phyloP scores from a whole-genome alignment of 257 asterid genomes.

The Solanum appendiculatum region DNA sequence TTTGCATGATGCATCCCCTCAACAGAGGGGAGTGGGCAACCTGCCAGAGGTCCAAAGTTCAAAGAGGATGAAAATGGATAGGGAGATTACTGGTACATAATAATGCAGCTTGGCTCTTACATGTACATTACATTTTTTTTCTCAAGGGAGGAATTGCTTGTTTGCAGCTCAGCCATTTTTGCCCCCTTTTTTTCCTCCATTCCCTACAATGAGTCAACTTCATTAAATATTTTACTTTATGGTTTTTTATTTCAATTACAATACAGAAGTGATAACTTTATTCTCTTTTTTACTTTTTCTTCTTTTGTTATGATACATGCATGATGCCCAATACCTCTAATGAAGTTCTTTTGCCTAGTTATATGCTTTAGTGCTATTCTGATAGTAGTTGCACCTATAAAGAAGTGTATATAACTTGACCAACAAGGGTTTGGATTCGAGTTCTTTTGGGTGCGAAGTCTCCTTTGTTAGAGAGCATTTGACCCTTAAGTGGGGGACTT shows the following conservation, averaged over 20 bases:
- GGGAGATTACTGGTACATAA: conserved; percentile 40
- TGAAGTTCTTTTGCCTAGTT: neutral
- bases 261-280: neutral
- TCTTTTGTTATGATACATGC: neutral
- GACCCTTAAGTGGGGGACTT: no score
- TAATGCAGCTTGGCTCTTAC: conserved; percentile 7
- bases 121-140: conserved; percentile 11
- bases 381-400: neutral
- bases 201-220: neutral
- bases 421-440: neutral
- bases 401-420: neutral
- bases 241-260: neutral
- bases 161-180: neutral
- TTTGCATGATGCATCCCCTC: conserved; percentile 34
- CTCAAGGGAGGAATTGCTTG: conserved; percentile 1
- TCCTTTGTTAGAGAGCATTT: neutral
- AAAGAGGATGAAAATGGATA: conserved; percentile 50
- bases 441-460: neutral
- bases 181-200: neutral
- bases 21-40: conserved; percentile 19
- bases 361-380: neutral
- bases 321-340: neutral
- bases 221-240: neutral
- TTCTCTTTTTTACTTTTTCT: neutral
- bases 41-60: conserved; percentile 32